Percentiles rank a stretch among this genome's conserved stretches.
These are phyloP conservation scores for Phytophthora palmivora DNA, from an alignment of 352 stramenopile genomes.

Conservation along the genomic window DNA sequence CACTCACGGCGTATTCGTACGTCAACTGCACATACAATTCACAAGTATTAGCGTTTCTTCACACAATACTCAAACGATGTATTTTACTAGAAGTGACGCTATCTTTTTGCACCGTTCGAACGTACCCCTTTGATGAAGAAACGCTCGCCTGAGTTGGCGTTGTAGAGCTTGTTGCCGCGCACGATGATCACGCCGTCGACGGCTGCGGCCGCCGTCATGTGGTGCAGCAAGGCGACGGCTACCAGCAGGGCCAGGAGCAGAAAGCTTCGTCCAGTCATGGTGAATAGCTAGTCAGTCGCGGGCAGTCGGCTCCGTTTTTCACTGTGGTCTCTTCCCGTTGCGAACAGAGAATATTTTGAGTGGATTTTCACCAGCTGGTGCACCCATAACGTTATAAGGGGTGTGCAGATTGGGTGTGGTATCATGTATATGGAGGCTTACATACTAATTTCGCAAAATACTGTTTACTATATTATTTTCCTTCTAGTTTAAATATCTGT, in stretches of 20 bases:
- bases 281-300: constrained; percentile 14
- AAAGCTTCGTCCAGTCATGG: constrained; percentile 29
- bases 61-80: constrained; percentile 8
- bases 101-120: constrained; percentile 30
- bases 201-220: constrained; percentile 21
- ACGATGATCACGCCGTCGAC: constrained; percentile 72
- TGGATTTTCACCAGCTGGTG: constrained; percentile 25
- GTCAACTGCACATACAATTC: constrained; percentile 58
- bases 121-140: constrained; percentile 90
- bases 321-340: constrained; percentile 13
- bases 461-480: neutral
- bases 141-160: constrained; percentile 77
- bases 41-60: constrained; percentile 12
- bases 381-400: constrained; percentile 28
- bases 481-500: too few relatives aligned
- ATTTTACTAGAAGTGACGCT: constrained; percentile 25
- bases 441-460: too few relatives aligned
- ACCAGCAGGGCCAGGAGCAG: constrained; percentile 34
- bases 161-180: constrained; percentile 90
- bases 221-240: constrained; percentile 22
- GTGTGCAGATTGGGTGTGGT: neutral
- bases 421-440: neutral
- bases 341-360: constrained; percentile 23
- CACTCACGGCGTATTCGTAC: constrained; percentile 89
- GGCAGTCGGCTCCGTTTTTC: constrained; percentile 24